These are phyloP conservation scores for Acanthamoeba healyi DNA, from an alignment of 208 protist genomes.

Conservation along the genomic window DNA sequence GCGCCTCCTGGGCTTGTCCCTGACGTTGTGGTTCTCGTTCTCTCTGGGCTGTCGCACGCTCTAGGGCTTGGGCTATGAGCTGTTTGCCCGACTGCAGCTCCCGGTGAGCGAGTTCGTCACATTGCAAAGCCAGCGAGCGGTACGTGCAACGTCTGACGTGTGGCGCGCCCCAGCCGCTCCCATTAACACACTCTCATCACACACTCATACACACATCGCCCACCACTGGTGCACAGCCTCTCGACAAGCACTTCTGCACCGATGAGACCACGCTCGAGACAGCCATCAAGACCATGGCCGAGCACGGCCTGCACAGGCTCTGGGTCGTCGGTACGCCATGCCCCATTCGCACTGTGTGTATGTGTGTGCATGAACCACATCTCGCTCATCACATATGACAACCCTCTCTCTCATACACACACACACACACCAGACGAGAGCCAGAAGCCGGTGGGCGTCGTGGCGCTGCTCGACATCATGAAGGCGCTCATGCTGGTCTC, in stretches of 20 bases:
- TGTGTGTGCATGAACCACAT: too few species aligned
- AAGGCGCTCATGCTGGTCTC: slow-evolving; percentile 58
- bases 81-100: slow-evolving; percentile 59
- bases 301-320: slow-evolving; percentile 36
- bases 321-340: slow-evolving; percentile 29
- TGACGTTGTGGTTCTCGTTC: background rate
- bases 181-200: too few species aligned
- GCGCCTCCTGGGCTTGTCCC: background rate
- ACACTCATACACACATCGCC: too few species aligned
- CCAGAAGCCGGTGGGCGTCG: slow-evolving; percentile 38
- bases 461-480: slow-evolving; percentile 44
- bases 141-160: background rate
- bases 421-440: background rate
- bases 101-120: slow-evolving; percentile 51
- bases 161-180: background rate
- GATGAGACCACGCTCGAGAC: background rate
- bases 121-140: slow-evolving; percentile 12
- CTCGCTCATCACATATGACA: background rate
- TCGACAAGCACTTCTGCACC: background rate
- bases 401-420: background rate
- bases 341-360: too few species aligned
- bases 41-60: background rate
- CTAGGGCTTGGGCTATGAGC: slow-evolving; percentile 49
- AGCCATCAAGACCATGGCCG: slow-evolving; percentile 22
- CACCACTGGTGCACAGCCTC: too few species aligned